These are phyloP conservation scores for Oxytropis ochrocephala DNA, from an alignment of 306 rosid genomes.

Conservation along the genomic window DNA sequence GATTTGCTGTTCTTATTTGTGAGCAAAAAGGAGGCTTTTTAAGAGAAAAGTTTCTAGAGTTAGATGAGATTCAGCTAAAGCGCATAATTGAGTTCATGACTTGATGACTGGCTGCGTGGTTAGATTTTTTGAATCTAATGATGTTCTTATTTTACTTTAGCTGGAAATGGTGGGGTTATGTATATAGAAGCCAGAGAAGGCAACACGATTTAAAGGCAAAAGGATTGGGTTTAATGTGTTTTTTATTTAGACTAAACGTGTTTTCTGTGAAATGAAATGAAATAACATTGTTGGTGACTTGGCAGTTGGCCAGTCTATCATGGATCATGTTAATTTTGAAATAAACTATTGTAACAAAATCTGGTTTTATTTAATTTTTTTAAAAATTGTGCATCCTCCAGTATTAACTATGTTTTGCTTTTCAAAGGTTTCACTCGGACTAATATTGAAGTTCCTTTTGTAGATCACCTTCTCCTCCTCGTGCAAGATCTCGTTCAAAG, in stretches of 20 bases:
- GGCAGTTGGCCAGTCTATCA: background rate
- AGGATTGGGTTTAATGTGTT: background rate
- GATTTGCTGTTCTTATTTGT: background rate
- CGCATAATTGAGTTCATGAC: background rate
- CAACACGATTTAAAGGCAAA: background rate
- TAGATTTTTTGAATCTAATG: background rate
- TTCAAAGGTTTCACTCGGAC: constrained; percentile 1
- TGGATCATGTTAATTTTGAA: background rate
- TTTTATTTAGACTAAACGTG: background rate
- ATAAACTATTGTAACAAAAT: background rate
- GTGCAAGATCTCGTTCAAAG: constrained; percentile 57
- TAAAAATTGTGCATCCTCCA: background rate
- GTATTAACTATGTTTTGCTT: background rate
- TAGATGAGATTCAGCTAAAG: background rate
- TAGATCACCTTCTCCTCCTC: constrained; percentile 76
- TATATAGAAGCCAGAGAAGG: background rate
- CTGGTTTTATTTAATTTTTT: background rate
- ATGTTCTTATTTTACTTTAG: background rate
- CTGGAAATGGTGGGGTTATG: background rate
- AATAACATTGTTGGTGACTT: background rate
- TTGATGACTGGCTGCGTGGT: background rate
- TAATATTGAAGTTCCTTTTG: constrained; percentile 16
- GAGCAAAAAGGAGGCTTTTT: background rate
- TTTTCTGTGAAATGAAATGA: background rate
- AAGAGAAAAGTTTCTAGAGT: background rate